Evolutionary conservation across 768 basidiomycete species (phyloP).

Genomic region (Phaeotremella fagi): DNA sequence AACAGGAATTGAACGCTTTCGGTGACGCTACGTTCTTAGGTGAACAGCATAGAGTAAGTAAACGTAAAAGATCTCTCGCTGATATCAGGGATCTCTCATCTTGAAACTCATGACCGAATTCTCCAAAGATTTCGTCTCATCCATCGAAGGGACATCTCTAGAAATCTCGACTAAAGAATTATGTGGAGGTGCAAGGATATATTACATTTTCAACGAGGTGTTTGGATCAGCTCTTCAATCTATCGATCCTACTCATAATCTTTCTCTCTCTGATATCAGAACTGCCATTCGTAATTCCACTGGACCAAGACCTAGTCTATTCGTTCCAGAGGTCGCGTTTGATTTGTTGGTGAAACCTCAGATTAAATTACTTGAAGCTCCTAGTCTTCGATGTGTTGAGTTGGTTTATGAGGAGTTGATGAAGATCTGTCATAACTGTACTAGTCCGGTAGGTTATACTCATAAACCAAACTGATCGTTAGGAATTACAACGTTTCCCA

Average conservation of each 20-base stretch:
- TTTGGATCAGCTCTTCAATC: conserved; percentile 86
- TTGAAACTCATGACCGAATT: conserved; percentile 98
- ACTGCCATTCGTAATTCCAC: conserved; percentile 98
- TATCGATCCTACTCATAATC: conserved; percentile 83
- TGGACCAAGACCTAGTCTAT: conserved; percentile 89
- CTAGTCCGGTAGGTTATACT: conserved; percentile 63
- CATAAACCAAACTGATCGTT: conserved; percentile 1
- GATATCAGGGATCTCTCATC: conserved; percentile 64
- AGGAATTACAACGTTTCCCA: conserved; percentile 97
- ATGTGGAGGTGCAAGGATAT: conserved; percentile 94
- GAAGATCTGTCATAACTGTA: conserved; percentile 98
- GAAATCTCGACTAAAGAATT: conserved; percentile 98
- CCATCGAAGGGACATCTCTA: conserved; percentile 93
- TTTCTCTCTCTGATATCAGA: conserved; percentile 90
- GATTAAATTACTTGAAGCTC: conserved; percentile 90
- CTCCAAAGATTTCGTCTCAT: conserved; percentile 91
- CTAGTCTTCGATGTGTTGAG: conserved; percentile 92
- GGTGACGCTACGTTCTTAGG: conserved; percentile 89
- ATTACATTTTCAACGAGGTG: conserved; percentile 99
- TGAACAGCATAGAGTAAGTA: conserved; percentile 63
- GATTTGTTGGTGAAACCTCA: conserved; percentile 96
- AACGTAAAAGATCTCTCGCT: neutral
- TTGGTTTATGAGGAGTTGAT: conserved; percentile 98
- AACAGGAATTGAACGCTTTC: conserved; percentile 94
- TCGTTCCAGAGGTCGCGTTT: conserved; percentile 95